Conservation (phyloP, 306 rosid genomes). For the Glycine latifolia region DNA sequence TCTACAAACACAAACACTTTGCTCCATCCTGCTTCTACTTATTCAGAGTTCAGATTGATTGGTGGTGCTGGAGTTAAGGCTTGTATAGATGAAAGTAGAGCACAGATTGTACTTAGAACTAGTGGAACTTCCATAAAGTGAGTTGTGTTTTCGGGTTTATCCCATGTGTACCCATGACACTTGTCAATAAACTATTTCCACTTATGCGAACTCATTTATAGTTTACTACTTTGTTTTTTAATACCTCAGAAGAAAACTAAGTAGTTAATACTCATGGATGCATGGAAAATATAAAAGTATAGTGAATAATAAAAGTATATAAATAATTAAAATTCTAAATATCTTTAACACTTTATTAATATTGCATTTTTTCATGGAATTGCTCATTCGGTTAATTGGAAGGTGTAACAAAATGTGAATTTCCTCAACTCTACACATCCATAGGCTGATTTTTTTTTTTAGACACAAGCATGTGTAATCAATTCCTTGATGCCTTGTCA, state of each 20-base stretch:
- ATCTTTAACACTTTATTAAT: too few relatives aligned
- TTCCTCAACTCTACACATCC: too few relatives aligned
- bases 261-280: not conserved
- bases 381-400: too few relatives aligned
- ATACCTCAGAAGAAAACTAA: not conserved
- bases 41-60: slow-evolving; percentile 1
- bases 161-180: slow-evolving; percentile 45
- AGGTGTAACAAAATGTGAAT: too few relatives aligned
- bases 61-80: slow-evolving; percentile 58
- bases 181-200: slow-evolving; percentile 52
- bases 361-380: too few relatives aligned
- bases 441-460: too few relatives aligned
- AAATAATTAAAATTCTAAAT: too few relatives aligned
- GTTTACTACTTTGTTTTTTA: slow-evolving; percentile 5
- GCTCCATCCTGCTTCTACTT: slow-evolving; percentile 17
- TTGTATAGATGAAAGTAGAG: slow-evolving; percentile 61
- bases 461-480: too few relatives aligned
- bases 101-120: slow-evolving; percentile 41
- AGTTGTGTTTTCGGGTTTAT: slow-evolving; percentile 49
- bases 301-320: too few relatives aligned
- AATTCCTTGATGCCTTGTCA: too few relatives aligned
- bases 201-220: slow-evolving; percentile 35
- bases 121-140: slow-evolving; percentile 48
- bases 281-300: too few relatives aligned
- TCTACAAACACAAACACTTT: slow-evolving; percentile 42